Evolutionary conservation across 495 filamentous ascomycete species (phyloP).

Genomic region (Penicillium turbatum): DNA sequence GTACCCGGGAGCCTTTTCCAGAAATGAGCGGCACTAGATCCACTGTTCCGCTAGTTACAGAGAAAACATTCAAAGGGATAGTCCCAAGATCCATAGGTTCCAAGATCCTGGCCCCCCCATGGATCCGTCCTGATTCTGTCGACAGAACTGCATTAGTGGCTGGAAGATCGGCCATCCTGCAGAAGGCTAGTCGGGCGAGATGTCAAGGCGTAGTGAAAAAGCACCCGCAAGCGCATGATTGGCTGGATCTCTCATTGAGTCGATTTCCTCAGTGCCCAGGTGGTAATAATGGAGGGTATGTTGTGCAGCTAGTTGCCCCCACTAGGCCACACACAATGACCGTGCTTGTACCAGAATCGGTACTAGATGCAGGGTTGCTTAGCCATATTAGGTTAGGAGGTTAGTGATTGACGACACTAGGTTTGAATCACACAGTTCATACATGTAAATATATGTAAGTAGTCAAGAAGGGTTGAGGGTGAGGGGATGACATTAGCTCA

Average conservation of each 20-base stretch:
- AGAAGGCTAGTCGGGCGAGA: conserved; percentile 18
- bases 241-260: conserved; percentile 7
- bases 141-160: conserved; percentile 21
- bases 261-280: conserved; percentile 9
- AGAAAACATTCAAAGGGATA: not conserved
- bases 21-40: conserved; percentile 9
- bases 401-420: not conserved
- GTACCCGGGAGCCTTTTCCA: conserved; percentile 25
- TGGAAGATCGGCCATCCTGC: conserved; percentile 27
- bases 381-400: not conserved
- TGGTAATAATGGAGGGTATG: conserved; percentile 18
- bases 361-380: conserved; percentile 12
- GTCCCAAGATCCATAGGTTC: not conserved
- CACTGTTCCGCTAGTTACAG: conserved; percentile 7
- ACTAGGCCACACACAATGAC: conserved; percentile 8
- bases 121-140: conserved; percentile 14
- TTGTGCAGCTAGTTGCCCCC: conserved; percentile 21
- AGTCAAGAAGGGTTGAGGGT: not conserved
- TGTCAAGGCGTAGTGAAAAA: conserved; percentile 15
- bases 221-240: conserved; percentile 16
- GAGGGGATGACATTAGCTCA: not conserved
- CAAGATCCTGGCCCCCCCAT: conserved; percentile 14
- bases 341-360: conserved; percentile 8
- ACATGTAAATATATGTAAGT: not conserved
- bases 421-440: not conserved